phyloP scores from a whole-genome alignment of 2,329 filamentous ascomycete species.

The Leptographium flavum region DNA sequence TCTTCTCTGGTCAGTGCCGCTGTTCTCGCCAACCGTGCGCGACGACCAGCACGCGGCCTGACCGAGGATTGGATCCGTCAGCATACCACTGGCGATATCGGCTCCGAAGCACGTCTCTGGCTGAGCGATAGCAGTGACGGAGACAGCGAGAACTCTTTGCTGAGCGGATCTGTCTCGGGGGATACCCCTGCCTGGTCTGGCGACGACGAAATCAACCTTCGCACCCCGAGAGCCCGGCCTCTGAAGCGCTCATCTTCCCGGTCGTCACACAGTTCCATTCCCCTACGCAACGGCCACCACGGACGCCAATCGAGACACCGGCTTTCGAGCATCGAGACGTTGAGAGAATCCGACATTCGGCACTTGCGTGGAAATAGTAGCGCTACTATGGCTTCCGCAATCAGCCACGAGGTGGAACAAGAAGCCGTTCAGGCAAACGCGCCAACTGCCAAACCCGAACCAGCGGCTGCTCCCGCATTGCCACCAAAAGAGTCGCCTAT shows the following conservation, averaged over 20 bases:
- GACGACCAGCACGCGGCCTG: slow-evolving; percentile 46
- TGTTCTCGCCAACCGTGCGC: slow-evolving; percentile 48
- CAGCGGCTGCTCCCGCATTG: background rate
- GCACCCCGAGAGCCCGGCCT: slow-evolving; percentile 4
- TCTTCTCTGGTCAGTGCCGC: slow-evolving; percentile 35
- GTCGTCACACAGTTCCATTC: background rate
- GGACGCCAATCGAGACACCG: background rate
- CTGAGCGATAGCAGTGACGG: slow-evolving; percentile 64
- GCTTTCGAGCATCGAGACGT: slow-evolving; percentile 42
- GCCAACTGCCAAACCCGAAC: background rate
- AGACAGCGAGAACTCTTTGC: slow-evolving; percentile 60
- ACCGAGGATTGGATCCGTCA: slow-evolving; percentile 80
- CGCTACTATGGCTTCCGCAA: background rate
- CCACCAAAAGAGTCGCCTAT: background rate
- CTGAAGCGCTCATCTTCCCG: background rate
- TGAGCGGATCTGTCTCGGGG: slow-evolving; percentile 49
- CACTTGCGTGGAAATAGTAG: slow-evolving; percentile 5
- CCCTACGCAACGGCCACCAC: background rate
- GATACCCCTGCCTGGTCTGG: slow-evolving; percentile 33
- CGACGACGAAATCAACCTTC: slow-evolving; percentile 12
- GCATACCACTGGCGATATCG: slow-evolving; percentile 57
- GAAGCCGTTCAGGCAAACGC: background rate
- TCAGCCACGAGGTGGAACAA: background rate
- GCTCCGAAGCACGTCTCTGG: slow-evolving; percentile 65
- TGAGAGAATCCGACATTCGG: slow-evolving; percentile 25